phyloP scores from a whole-genome alignment of 2,329 filamentous ascomycete species.

The Fusarium globosum region DNA sequence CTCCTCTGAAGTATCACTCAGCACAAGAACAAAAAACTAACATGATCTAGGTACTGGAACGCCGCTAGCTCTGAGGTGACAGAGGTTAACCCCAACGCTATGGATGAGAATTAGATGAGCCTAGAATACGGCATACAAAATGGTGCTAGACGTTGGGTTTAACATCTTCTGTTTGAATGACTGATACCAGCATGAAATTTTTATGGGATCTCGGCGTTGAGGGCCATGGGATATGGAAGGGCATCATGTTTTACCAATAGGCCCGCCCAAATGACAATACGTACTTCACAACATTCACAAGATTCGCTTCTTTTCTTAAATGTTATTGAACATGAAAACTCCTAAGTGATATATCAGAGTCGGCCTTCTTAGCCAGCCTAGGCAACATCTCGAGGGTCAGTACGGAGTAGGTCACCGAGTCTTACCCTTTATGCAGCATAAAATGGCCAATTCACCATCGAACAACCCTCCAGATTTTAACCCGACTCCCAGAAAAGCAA shows the following conservation, averaged over 20 bases:
- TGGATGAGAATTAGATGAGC: slow-evolving; percentile 48
- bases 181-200: slow-evolving; percentile 51
- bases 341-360: slow-evolving; percentile 43
- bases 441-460: slow-evolving; percentile 31
- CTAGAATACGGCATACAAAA: slow-evolving; percentile 18
- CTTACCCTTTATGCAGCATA: slow-evolving; percentile 60
- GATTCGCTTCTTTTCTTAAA: slow-evolving; percentile 27
- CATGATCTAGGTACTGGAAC: slow-evolving; percentile 66
- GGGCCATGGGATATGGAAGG: slow-evolving; percentile 47
- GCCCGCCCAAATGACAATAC: slow-evolving; percentile 44
- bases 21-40: slow-evolving; percentile 15
- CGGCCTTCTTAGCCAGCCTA: slow-evolving; percentile 32
- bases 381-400: slow-evolving; percentile 44
- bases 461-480: slow-evolving; percentile 18
- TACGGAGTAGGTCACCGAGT: slow-evolving; percentile 49
- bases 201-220: slow-evolving; percentile 51
- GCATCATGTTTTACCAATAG: slow-evolving; percentile 47
- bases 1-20: not conserved
- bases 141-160: slow-evolving; percentile 44
- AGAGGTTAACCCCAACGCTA: slow-evolving; percentile 58
- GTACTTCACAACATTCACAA: slow-evolving; percentile 31
- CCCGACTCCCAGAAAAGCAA: slow-evolving; percentile 39
- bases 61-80: slow-evolving; percentile 69
- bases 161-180: slow-evolving; percentile 47
- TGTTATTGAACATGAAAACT: slow-evolving; percentile 34